Conservation (phyloP, 306 rosid genomes). For the barrel medic (Medicago truncatula) region MtrunA17r5.0-ANR NC_053044.1:44404501-44405000, state of each 20-base stretch:
- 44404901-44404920: not conserved
- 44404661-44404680: slow-evolving; percentile 82
- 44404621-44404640: slow-evolving; percentile 79
- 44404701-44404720: slow-evolving; percentile 59
- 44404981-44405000: slow-evolving; percentile 89
- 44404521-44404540: slow-evolving; percentile 31
- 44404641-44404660: slow-evolving; percentile 85
- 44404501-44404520: slow-evolving; percentile 33
- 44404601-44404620: slow-evolving; percentile 96
- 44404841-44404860: not conserved
- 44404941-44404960: not conserved
- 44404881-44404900: not conserved
- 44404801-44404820: slow-evolving; percentile 62
- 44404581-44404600: slow-evolving; percentile 99
- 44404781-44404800: slow-evolving; percentile 68
- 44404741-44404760: slow-evolving; percentile 59
- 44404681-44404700: slow-evolving; percentile 60
- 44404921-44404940: slow-evolving; percentile 6
- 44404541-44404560: slow-evolving; percentile 56
- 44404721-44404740: slow-evolving; percentile 68
- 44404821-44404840: slow-evolving; percentile 42
- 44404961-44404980: slow-evolving; percentile 65
- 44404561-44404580: slow-evolving; percentile 93
- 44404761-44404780: slow-evolving; percentile 67
- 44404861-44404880: not conserved